Conservation (phyloP, 1,284 basidiomycete genomes). For the Rhodofomes roseus region DNA sequence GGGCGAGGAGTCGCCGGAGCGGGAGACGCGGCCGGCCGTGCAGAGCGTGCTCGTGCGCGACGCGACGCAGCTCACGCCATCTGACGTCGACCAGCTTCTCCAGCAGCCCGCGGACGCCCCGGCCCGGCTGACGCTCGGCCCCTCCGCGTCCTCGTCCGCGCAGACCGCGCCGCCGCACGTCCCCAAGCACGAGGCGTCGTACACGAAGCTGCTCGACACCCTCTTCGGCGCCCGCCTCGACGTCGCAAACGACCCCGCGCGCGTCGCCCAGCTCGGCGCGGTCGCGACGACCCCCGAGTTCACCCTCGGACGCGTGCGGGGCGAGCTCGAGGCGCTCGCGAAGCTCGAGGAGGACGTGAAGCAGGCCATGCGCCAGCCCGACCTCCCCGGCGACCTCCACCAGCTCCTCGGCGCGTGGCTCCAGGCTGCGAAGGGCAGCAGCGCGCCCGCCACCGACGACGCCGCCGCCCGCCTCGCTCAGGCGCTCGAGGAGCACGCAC, state of each 20-base stretch:
- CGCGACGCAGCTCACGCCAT: constrained; percentile 35
- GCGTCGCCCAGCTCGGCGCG: constrained; percentile 65
- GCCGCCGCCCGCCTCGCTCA: constrained; percentile 5
- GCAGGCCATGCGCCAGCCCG: constrained; percentile 48
- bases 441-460: constrained; percentile 53
- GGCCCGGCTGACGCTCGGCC: constrained; percentile 45
- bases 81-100: constrained; percentile 48
- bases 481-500: constrained; percentile 1
- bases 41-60: constrained; percentile 62
- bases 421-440: constrained; percentile 63
- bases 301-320: constrained; percentile 88
- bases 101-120: constrained; percentile 35
- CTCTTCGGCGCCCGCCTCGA: constrained; percentile 84
- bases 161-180: constrained; percentile 45
- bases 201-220: constrained; percentile 85
- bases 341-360: constrained; percentile 63
- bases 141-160: constrained; percentile 20
- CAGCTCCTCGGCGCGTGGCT: constrained; percentile 70
- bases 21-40: constrained; percentile 47
- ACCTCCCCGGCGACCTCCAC: constrained; percentile 60
- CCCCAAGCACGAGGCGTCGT: constrained; percentile 88
- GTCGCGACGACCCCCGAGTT: constrained; percentile 89
- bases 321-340: constrained; percentile 70
- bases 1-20: constrained; percentile 36
- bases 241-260: constrained; percentile 80